Evolutionary conservation across 1,284 basidiomycete genomes (phyloP), one percentile per base, ranked within the genome.

Genomic region (Ustilago cynodontis): DNA sequence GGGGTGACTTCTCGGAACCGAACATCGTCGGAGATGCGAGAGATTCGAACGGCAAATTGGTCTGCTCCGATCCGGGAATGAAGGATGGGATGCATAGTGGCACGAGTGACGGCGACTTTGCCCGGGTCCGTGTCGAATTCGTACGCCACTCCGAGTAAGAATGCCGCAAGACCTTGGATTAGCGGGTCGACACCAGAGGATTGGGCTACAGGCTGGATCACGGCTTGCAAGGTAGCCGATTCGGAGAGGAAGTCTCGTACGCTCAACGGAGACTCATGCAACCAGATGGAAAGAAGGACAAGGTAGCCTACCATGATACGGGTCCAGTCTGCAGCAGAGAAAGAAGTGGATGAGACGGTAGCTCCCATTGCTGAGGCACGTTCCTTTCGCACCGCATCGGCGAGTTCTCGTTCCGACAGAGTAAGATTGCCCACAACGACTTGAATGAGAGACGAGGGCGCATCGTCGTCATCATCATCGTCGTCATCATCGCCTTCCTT

Each of bases 201-300:
- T 87, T 96, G 94, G 59, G 95, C 95, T 72, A 97, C 93, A 1
- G 94, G 94, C 86, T 97, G 95, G 22, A 97, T 94, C 1, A 85
- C 67, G 11, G 82, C 82, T 65, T 94, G 93, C 60, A 99, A 87
- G 56, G 95, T 95, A 14, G 94, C 93, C 11, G 93, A 93, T 82
- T 91, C 90, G 59, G 93, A 92, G 66, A 99, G 88, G 84, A 98
- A 95, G 85, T 94, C 95, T 62, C 91, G 89, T 51, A 98, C 94
- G 0, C 93, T 92, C 59, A 89, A 89, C 0, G 94, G 92, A 75
- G 95, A 94, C 79, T 98, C 95, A 94, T 95, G 98, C n/a, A 98
- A 88, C 96, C 96, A 99, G 59, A 94, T 93, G 18, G 91, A 89
- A 22, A 99, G 88, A 52, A 97, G 87, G 43, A 91, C 90, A 47